Evolutionary conservation across 257 asterid species (phyloP).

Genomic region (Ballota nigra): DNA sequence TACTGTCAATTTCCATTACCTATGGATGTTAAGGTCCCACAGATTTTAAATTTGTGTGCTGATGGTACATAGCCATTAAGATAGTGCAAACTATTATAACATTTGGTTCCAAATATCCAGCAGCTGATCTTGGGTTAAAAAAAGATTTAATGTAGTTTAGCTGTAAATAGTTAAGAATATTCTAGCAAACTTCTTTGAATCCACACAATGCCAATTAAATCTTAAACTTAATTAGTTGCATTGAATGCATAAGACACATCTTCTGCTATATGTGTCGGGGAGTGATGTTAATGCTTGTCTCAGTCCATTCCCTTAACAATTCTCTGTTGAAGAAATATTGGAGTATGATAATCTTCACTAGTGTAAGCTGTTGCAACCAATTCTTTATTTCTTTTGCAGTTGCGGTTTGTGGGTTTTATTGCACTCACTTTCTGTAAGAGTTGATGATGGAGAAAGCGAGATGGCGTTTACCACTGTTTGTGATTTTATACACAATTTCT

Average conservation of each 20-base stretch:
- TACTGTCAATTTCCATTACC: not conserved
- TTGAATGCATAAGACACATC: not conserved
- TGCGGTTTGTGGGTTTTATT: constrained; percentile 92
- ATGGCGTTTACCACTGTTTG: constrained; percentile 69
- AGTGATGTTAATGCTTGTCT: not conserved
- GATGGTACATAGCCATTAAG: not conserved
- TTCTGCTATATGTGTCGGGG: not conserved
- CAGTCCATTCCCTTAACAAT: not conserved
- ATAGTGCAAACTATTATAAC: not conserved
- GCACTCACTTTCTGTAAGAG: constrained; percentile 88
- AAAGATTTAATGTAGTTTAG: not conserved
- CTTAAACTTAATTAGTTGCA: not conserved
- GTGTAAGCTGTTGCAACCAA: constrained; percentile 14
- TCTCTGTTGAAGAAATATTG: not conserved
- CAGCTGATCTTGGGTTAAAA: not conserved
- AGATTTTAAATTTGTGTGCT: not conserved
- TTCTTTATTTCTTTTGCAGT: constrained; percentile 46
- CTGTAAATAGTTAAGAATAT: not conserved
- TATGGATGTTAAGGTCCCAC: not conserved
- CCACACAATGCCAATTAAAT: not conserved
- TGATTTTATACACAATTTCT: constrained; percentile 74
- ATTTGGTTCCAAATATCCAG: not conserved
- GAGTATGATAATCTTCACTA: constrained; percentile 16
- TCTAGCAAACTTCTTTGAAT: not conserved
- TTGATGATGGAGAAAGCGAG: constrained; percentile 81